phyloP scores from a whole-genome alignment of 305 asterid species.

The Fraxinus sp. region DNA sequence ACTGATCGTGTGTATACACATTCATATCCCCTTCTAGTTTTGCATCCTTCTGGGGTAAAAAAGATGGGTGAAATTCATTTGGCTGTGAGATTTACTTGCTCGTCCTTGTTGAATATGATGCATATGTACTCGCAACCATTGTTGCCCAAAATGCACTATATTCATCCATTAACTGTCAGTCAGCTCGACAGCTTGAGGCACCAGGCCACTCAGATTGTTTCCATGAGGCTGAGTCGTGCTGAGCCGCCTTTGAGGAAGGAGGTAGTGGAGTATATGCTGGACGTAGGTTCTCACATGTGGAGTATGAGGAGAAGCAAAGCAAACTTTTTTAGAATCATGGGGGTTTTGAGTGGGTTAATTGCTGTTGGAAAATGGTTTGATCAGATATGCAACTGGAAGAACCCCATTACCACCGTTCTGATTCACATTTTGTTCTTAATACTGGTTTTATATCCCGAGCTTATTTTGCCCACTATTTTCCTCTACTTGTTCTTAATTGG shows the following conservation, averaged over 20 bases:
- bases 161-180: conserved; percentile 60
- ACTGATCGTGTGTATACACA: conserved; percentile 56
- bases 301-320: conserved; percentile 80
- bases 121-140: conserved; percentile 51
- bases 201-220: conserved; percentile 68
- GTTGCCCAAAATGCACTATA: conserved; percentile 76
- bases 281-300: conserved; percentile 68
- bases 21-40: conserved; percentile 65
- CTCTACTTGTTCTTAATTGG: conserved; percentile 59
- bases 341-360: conserved; percentile 40
- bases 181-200: conserved; percentile 65
- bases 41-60: conserved; percentile 71
- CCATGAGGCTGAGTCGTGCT: conserved; percentile 63
- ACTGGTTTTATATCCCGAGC: conserved; percentile 59
- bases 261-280: conserved; percentile 69
- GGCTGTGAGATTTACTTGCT: conserved; percentile 61
- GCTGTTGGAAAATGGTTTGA: conserved; percentile 50
- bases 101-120: conserved; percentile 57
- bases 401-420: conserved; percentile 53
- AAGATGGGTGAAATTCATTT: conserved; percentile 77
- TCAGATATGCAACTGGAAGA: conserved; percentile 66
- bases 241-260: conserved; percentile 75
- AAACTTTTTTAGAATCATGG: conserved; percentile 62
- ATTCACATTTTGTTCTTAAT: conserved; percentile 63
- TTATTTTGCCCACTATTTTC: conserved; percentile 64